Conservation (phyloP, 805 yeast genomes). For the Myxozyma geophila region DNA sequence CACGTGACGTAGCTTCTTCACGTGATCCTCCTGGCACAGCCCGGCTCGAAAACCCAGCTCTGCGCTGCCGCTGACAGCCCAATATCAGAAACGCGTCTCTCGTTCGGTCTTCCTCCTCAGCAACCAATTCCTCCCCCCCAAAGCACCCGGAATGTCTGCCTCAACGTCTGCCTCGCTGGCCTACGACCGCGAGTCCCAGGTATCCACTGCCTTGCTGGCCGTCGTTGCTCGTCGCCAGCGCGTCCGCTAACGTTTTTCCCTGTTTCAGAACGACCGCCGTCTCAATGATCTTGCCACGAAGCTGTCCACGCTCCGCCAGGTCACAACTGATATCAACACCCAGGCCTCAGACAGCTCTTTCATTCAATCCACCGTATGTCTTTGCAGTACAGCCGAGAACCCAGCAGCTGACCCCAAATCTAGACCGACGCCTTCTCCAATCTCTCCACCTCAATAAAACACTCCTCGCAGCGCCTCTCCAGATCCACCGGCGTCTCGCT, state of each 20-base stretch:
- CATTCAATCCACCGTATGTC: conserved; percentile 47
- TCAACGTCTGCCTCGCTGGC: conserved; percentile 35
- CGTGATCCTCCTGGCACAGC: too few relatives aligned
- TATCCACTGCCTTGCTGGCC: conserved; percentile 5
- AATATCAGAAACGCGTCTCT: background rate
- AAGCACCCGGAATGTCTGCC: conserved; percentile 22
- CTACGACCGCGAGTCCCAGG: conserved; percentile 43
- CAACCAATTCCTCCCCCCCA: background rate
- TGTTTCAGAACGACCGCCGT: conserved; percentile 62
- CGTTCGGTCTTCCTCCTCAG: background rate
- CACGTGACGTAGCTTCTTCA: too few relatives aligned
- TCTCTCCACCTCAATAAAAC: conserved; percentile 51
- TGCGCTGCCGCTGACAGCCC: background rate
- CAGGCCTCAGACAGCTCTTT: conserved; percentile 59
- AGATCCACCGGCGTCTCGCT: conserved; percentile 58
- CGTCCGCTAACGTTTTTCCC: conserved; percentile 9
- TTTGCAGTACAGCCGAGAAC: background rate
- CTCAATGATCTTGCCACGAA: conserved; percentile 68
- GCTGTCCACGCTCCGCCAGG: conserved; percentile 63
- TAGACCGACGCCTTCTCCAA: conserved; percentile 39
- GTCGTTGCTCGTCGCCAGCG: background rate
- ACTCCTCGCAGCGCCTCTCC: conserved; percentile 53
- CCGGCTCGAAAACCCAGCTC: too few relatives aligned
- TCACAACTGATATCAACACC: conserved; percentile 68
- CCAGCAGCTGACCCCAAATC: background rate